Conservation (phyloP, 2,329 filamentous ascomycete species). For the Hypoxylon sp. region DNA sequence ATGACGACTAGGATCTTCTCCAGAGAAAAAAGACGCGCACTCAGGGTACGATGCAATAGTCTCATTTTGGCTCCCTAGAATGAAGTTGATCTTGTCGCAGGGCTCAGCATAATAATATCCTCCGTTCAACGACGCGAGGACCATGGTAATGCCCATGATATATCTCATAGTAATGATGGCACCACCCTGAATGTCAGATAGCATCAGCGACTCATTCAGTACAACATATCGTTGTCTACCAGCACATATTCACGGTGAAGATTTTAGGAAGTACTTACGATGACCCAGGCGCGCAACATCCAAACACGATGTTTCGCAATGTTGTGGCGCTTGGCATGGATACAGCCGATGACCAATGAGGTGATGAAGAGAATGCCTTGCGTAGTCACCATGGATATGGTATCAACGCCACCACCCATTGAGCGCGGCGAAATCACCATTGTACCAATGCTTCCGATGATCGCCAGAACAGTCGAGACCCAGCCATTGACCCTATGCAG, state of each 20-base stretch:
- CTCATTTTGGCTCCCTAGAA: constrained; percentile 52
- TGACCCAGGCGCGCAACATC: constrained; percentile 72
- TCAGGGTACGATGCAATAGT: constrained; percentile 60
- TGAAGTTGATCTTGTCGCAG: constrained; percentile 66
- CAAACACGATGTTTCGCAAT: constrained; percentile 75
- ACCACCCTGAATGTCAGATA: constrained; percentile 56
- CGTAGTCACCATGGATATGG: constrained; percentile 62
- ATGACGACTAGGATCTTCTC: constrained; percentile 47
- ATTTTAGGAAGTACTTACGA: constrained; percentile 53
- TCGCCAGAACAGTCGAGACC: constrained; percentile 63
- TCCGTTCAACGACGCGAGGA: constrained; percentile 40
- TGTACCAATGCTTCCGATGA: constrained; percentile 63
- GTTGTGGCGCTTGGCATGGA: constrained; percentile 72
- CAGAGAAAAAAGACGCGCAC: constrained; percentile 60
- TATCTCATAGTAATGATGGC: constrained; percentile 68
- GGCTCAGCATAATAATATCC: constrained; percentile 53
- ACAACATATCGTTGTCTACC: not conserved
- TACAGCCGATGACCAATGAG: constrained; percentile 63
- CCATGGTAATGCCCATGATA: constrained; percentile 59
- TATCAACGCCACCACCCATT: constrained; percentile 69
- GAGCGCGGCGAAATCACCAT: constrained; percentile 67
- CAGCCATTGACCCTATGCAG: constrained; percentile 76
- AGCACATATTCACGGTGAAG: not conserved
- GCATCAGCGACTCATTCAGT: constrained; percentile 20
- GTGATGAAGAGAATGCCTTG: constrained; percentile 62